Conservation (phyloP, 2,329 filamentous ascomycete species). For the Colletotrichum horii region DNA sequence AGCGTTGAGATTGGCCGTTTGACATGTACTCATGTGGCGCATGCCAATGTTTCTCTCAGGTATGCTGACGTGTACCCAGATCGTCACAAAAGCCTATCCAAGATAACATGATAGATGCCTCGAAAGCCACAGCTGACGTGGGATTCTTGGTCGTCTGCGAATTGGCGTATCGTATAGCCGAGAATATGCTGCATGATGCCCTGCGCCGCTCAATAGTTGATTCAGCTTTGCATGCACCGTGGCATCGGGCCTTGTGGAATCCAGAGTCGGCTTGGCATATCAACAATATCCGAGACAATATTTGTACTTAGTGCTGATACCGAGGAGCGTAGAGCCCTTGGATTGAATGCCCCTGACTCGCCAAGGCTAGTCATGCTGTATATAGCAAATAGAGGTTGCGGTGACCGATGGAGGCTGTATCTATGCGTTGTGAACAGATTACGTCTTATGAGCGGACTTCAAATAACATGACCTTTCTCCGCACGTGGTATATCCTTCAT, state of each 20-base stretch:
- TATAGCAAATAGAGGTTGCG: background rate
- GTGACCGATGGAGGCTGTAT: background rate
- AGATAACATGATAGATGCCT: background rate
- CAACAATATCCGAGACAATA: background rate
- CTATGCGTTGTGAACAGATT: background rate
- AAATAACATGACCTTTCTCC: background rate
- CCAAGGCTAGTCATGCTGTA: background rate
- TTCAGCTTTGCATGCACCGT: background rate
- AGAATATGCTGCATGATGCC: too few relatives aligned
- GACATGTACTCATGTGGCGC: background rate
- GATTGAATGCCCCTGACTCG: background rate
- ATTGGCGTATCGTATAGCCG: background rate
- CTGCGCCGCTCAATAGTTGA: background rate
- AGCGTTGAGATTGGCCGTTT: background rate
- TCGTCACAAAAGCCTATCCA: background rate
- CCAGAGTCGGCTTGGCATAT: background rate
- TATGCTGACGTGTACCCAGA: background rate
- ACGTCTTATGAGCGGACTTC: background rate
- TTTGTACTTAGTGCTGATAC: background rate
- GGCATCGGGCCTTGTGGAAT: too few relatives aligned
- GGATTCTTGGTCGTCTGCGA: background rate
- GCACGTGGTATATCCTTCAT: accelerated
- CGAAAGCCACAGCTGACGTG: background rate
- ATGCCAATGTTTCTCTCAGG: background rate
- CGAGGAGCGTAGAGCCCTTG: background rate